Percentiles rank a stretch among this genome's conserved stretches.
These are phyloP conservation scores for Acaromyces ingoldii DNA, from an alignment of 1,284 basidiomycete genomes.

Conservation along the genomic window DNA sequence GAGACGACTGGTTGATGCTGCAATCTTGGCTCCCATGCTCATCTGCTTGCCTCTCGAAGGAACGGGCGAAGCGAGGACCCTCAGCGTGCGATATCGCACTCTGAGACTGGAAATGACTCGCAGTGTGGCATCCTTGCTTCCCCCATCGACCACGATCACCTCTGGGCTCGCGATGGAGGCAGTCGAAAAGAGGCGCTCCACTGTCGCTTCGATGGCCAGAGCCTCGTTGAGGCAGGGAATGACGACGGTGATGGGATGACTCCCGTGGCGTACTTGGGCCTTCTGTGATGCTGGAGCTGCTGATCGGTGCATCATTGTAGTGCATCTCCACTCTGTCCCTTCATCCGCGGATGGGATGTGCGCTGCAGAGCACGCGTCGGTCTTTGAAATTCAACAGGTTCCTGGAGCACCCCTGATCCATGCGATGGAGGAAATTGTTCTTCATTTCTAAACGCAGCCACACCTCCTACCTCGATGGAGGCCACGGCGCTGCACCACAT, in stretches of 20 bases:
- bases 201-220: not conserved
- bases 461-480: not conserved
- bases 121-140: not conserved
- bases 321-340: too few species aligned
- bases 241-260: slow-evolving; percentile 2
- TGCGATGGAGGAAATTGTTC: not conserved
- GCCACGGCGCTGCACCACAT: not conserved
- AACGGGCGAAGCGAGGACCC: too few species aligned
- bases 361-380: too few species aligned
- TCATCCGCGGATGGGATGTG: too few species aligned
- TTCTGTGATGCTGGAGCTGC: too few species aligned
- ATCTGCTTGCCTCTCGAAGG: not conserved
- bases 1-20: not conserved
- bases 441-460: too few species aligned
- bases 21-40: not conserved
- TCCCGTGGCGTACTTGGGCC: too few species aligned
- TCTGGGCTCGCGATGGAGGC: not conserved
- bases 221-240: slow-evolving; percentile 1
- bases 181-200: not conserved
- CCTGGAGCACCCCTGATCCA: too few species aligned
- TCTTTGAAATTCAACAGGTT: too few species aligned
- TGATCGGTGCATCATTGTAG: too few species aligned
- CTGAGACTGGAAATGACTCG: not conserved
- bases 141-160: not conserved
- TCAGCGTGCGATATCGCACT: not conserved